These are phyloP conservation scores for Ustilago loliicola DNA, from an alignment of 1,284 basidiomycete species.

Conservation along the genomic window DNA sequence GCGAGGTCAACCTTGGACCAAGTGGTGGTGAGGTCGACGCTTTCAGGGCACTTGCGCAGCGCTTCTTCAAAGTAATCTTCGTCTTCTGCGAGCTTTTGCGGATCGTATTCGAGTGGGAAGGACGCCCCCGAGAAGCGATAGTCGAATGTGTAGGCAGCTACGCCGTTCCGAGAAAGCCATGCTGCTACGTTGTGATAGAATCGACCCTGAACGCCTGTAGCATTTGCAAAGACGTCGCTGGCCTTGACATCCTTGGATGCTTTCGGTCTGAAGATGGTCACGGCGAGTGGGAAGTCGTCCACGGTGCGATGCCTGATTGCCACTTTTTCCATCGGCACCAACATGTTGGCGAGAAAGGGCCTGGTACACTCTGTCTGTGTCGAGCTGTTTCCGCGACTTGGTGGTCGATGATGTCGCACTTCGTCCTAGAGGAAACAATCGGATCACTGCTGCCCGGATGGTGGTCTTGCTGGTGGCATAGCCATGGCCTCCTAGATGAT, in stretches of 20 bases:
- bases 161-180: constrained; percentile 53
- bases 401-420: background rate
- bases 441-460: background rate
- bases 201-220: constrained; percentile 56
- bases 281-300: constrained; percentile 53
- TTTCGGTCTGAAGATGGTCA: constrained; percentile 48
- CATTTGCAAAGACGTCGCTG: constrained; percentile 54
- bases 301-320: constrained; percentile 28
- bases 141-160: constrained; percentile 59
- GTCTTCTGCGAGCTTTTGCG: constrained; percentile 45
- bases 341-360: constrained; percentile 15
- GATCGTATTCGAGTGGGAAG: constrained; percentile 51
- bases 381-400: background rate
- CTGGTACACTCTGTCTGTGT: background rate
- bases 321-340: constrained; percentile 19
- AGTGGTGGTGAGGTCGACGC: constrained; percentile 53
- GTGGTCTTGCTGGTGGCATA: background rate
- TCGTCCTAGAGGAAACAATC: background rate
- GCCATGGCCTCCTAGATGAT: background rate
- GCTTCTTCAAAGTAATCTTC: constrained; percentile 54
- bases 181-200: constrained; percentile 60
- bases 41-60: constrained; percentile 39
- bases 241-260: constrained; percentile 22
- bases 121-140: constrained; percentile 57
- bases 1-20: constrained; percentile 59